Conservation (phyloP, 2,329 filamentous ascomycete species). For the Ramularia collo-cygni region DNA sequence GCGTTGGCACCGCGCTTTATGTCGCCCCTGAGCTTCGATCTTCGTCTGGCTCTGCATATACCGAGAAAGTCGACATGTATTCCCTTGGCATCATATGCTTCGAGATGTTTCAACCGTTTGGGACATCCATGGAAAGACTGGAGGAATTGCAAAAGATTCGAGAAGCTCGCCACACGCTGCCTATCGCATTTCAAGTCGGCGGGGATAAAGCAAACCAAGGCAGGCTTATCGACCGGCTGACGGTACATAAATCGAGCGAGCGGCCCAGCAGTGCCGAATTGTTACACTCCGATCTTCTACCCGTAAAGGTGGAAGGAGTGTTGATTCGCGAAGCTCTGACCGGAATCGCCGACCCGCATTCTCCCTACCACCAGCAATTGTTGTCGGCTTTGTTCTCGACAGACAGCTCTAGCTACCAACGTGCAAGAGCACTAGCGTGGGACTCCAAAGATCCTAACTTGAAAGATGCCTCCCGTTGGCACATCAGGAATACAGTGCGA, state of each 20-base stretch:
- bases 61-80: constrained; percentile 97
- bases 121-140: constrained; percentile 58
- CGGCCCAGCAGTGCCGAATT: constrained; percentile 78
- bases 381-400: constrained; percentile 73
- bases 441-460: constrained; percentile 32
- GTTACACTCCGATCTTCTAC: constrained; percentile 76
- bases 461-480: constrained; percentile 20
- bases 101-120: constrained; percentile 74
- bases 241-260: constrained; percentile 75
- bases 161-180: constrained; percentile 60
- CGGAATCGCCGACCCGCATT: constrained; percentile 72
- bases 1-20: constrained; percentile 76
- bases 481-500: constrained; percentile 51
- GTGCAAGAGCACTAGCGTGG: constrained; percentile 63
- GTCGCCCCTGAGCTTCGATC: constrained; percentile 87
- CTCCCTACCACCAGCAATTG: constrained; percentile 84
- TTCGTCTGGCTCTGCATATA: constrained; percentile 68
- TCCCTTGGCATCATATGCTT: constrained; percentile 97
- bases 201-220: constrained; percentile 64
- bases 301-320: constrained; percentile 87
- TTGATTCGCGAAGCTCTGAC: constrained; percentile 77
- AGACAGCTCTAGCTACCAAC: constrained; percentile 46
- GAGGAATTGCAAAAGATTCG: constrained; percentile 63
- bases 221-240: constrained; percentile 69
- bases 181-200: constrained; percentile 61